Conservation (phyloP, 2,329 filamentous ascomycete genomes). For the Sphaerulina musiva region DNA sequence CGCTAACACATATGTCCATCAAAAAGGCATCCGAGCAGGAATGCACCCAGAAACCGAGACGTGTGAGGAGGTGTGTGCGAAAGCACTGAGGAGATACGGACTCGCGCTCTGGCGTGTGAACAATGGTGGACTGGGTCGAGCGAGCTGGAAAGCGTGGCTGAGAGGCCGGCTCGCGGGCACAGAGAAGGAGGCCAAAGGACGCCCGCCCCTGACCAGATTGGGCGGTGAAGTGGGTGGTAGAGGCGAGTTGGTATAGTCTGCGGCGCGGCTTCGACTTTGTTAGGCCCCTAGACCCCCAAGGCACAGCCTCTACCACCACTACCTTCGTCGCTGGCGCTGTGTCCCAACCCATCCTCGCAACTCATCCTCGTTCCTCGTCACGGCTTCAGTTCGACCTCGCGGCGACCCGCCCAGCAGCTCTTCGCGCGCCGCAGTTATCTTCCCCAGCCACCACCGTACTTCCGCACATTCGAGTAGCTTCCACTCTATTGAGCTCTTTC, state of each 20-base stretch:
- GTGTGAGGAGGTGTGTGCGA: neutral
- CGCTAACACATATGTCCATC: neutral
- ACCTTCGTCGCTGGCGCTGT: neutral
- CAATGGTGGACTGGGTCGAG: neutral
- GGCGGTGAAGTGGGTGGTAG: neutral
- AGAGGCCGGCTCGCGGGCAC: neutral
- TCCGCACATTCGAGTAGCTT: neutral
- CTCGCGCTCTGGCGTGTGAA: constrained; percentile 3
- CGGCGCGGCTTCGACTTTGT: neutral
- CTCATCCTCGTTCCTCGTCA: no score
- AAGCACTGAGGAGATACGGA: constrained; percentile 9
- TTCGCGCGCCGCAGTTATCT: no score
- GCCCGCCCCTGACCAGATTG: neutral
- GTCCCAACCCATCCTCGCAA: neutral
- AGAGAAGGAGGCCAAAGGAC: neutral
- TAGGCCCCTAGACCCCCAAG: neutral
- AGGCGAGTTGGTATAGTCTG: neutral
- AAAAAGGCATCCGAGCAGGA: constrained; percentile 2
- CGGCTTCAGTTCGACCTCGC: neutral
- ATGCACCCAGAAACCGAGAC: constrained; percentile 1
- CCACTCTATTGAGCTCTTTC: neutral
- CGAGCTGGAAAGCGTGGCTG: neutral
- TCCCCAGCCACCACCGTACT: neutral
- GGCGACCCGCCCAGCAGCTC: neutral
- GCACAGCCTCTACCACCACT: no score